Evolutionary conservation across 2,329 filamentous ascomycete species (phyloP).

Genomic region (Phoma sp.): DNA sequence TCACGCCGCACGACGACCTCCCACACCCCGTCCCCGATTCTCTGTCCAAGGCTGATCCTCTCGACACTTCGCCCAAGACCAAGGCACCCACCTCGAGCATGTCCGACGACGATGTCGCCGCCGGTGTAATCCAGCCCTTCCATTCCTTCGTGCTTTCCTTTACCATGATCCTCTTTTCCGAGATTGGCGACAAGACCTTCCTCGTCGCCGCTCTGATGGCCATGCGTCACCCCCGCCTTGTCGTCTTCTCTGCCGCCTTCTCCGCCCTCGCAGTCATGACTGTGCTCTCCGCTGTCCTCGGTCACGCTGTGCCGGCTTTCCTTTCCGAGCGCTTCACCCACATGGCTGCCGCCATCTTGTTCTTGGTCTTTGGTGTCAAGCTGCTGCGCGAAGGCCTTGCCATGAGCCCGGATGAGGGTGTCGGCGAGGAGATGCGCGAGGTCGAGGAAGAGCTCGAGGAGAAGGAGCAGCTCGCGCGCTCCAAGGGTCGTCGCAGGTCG

Average conservation of each 20-base stretch:
- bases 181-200: conserved; percentile 98
- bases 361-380: conserved; percentile 86
- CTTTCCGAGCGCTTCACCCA: conserved; percentile 92
- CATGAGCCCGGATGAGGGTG: conserved; percentile 89
- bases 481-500: conserved; percentile 67
- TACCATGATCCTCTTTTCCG: conserved; percentile 96
- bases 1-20: conserved; percentile 72
- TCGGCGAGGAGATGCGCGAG: conserved; percentile 96
- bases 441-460: conserved; percentile 93
- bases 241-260: conserved; percentile 96
- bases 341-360: conserved; percentile 81
- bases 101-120: conserved; percentile 56
- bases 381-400: conserved; percentile 84
- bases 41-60: conserved; percentile 67
- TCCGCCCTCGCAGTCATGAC: conserved; percentile 93
- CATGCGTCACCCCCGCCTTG: conserved; percentile 92
- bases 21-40: conserved; percentile 70
- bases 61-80: conserved; percentile 37
- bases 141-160: conserved; percentile 93
- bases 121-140: conserved; percentile 74
- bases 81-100: conserved; percentile 33
- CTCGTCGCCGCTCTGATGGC: conserved; percentile 97
- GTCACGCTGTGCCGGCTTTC: conserved; percentile 87
- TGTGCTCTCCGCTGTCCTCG: conserved; percentile 86
- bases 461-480: conserved; percentile 79